Percentiles rank a stretch among this genome's conserved stretches.
Conservation (phyloP, 306 rosid genomes). For the Casuarina cunninghamiana region DNA sequence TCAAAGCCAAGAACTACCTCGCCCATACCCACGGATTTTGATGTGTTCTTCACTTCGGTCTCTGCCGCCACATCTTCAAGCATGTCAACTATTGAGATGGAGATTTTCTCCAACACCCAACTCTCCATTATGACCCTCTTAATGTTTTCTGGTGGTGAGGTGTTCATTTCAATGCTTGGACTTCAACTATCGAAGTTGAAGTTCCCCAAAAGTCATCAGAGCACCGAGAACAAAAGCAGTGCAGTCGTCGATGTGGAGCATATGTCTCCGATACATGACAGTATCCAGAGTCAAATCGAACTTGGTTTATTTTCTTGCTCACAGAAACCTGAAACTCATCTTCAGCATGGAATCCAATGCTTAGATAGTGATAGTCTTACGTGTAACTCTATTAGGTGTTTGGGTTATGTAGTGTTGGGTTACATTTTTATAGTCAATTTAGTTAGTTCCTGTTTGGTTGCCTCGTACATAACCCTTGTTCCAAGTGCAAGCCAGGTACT, state of each 20-base stretch:
- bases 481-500: conserved; percentile 41
- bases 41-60: conserved; percentile 70
- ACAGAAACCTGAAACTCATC: too few species aligned
- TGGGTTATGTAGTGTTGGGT: conserved; percentile 33
- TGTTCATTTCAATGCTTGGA: conserved; percentile 55
- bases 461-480: conserved; percentile 18
- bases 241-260: neutral
- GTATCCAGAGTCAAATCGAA: conserved; percentile 13
- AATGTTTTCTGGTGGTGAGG: conserved; percentile 73
- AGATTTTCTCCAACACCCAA: conserved; percentile 50
- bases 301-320: too few species aligned
- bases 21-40: conserved; percentile 25
- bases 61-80: conserved; percentile 76
- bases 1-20: conserved; percentile 37
- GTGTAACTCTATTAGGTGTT: conserved; percentile 21
- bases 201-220: neutral
- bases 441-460: conserved; percentile 35
- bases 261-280: neutral
- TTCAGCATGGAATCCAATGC: neutral
- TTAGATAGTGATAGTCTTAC: neutral
- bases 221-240: neutral
- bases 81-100: conserved; percentile 70
- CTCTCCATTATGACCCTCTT: conserved; percentile 48
- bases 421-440: conserved; percentile 25
- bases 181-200: conserved; percentile 28